Evolutionary conservation across 2,329 filamentous ascomycete species (phyloP), one percentile per base, ranked within the genome.

Genomic region (Phialophora expanda): DNA sequence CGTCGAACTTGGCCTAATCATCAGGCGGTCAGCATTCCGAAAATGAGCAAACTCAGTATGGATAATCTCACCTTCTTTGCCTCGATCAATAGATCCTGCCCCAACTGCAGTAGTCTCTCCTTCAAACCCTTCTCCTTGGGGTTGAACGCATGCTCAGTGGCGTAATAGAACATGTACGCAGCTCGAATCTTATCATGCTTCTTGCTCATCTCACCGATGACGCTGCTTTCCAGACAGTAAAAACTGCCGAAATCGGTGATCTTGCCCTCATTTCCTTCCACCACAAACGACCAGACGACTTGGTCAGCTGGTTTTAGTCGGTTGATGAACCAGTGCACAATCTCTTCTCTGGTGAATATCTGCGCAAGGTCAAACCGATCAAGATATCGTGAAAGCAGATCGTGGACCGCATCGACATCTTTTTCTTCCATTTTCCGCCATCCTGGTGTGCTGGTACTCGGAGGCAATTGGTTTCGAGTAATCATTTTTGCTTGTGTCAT

Each of bases 211-310:
- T 70, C 66, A 8, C 71, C 70, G 74, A 99, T 96, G 65, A 97
- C 90, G 1, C 92, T 95, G 17, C 93, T 97, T 77, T 97, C 93
- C 38, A 99, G 89, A 75, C 88, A 89, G 83, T 98, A 99, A 81
- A 98, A 99, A 44, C 93, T 97, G 81, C 97, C 90, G 81, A 97
- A 97, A 79, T 99, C 95, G 44, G 92, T 97, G 75, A 99, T 91
- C 73, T 92, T 92, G 68, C 90, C 86, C 58, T 89, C 87, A 55
- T 87, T 73, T 41, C 38, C 48, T 61, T 90, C 85, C 14, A 96
- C 92, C 9, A 99, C 94, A 71, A 96, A 98, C 2, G 89, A 89
- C 91, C 92, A 99, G 14, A 98, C 89, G 8, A 97, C 93, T 77
- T 93, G 91, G 55, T 84, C 84, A 24, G 82, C 81, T 17, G 85